These are phyloP conservation scores for Xylaria sp. DNA, from an alignment of 2,329 filamentous ascomycete genomes.

Conservation along the genomic window DNA sequence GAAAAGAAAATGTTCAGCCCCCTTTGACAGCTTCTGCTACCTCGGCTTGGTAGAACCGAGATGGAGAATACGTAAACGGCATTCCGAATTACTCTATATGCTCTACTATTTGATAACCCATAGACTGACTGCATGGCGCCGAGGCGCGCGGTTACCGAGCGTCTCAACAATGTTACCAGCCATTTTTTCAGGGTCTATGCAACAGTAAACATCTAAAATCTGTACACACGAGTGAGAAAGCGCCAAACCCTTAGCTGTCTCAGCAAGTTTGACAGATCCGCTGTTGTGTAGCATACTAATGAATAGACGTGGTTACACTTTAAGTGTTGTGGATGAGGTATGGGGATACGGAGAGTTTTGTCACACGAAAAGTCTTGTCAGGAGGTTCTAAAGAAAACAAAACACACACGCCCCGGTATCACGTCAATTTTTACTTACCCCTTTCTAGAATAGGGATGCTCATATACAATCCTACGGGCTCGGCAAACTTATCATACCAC, in stretches of 20 bases:
- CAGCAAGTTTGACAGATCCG: background rate
- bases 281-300: background rate
- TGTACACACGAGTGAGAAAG: background rate
- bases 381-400: background rate
- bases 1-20: background rate
- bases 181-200: background rate
- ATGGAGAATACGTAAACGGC: slow-evolving; percentile 4
- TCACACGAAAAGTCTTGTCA: background rate
- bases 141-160: slow-evolving; percentile 11
- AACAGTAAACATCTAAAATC: slow-evolving; percentile 33
- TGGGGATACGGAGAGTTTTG: background rate
- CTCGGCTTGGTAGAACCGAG: slow-evolving; percentile 7
- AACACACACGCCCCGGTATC: background rate
- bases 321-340: background rate
- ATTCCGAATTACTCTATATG: background rate
- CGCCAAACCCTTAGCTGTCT: slow-evolving; percentile 23
- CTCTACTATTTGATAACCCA: background rate
- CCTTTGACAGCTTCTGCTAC: background rate
- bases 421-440: background rate
- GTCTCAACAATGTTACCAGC: slow-evolving; percentile 9
- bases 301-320: background rate
- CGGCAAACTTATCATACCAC: background rate
- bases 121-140: background rate
- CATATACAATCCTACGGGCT: background rate
- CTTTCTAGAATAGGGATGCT: slow-evolving; percentile 7